Base-by-base conservation (phyloP, 441 rosid genomes). In the Adansonia madagascariensis region DNA sequence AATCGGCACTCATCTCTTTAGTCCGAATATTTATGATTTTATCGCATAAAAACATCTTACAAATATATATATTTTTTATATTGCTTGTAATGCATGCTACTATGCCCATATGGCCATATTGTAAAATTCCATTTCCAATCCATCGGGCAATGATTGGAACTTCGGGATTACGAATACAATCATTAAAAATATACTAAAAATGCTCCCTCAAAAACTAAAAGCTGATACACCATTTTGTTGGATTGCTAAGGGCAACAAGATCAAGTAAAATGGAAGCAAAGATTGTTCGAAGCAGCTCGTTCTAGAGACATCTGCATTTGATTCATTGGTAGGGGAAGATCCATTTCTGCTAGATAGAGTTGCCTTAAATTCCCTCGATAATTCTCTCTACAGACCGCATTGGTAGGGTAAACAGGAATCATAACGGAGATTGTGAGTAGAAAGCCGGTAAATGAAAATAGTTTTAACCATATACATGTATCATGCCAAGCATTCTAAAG, bases 261-360 rank as follows among this genome's bases (percentile, higher is more conserved):
- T 63, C 60, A 27, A 46, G 20, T 20, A 27, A 66, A 22, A 82
- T 79, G 84, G 82, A 82, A 10, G 31, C 17, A 27, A 31, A 77
- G 73, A 65, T 71, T 81, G 72, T 8, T 71, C 11, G 80, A 75
- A 72, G 79, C 83, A 24, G 76, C 80, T 81, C 77, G 53, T 53
- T 41, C 61, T 5, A 84, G 86, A 71, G 49, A 81, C 61, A 7
- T 49, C 68, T 8, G 14, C 47, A 18, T 71, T 82, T 61, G 78
- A 41, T 49, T 69, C 69, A 53, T 44, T 79, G 6, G 74, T 82
- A 0, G 41, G 0, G 3, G 82, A 79, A 61, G 73, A 80, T 55
- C 83, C 84, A 6, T 61, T 77, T 0, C 15, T 74, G 41, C 84
- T 85, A 10, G 24, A 74, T 11, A 47, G 35, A 2, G 7, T 57